phyloP scores from a whole-genome alignment of 148 eudicot species.

The Rheum nobile region DNA sequence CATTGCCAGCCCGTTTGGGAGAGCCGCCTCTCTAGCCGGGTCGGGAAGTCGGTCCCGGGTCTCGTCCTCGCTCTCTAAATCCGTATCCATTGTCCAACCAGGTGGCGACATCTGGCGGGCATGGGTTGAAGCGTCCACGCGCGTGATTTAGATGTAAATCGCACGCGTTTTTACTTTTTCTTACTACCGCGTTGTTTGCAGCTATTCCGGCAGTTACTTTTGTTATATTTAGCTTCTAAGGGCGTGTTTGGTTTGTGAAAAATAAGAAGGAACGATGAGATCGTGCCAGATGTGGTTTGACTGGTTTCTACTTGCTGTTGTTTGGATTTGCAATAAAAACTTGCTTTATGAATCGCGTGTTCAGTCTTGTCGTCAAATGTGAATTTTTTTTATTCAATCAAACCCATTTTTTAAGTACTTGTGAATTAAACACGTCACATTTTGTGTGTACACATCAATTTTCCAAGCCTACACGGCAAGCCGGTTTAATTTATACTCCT shows the following conservation, averaged over 20 bases:
- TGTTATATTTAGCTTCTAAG: not conserved
- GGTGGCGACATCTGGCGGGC: not conserved
- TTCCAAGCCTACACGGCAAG: not conserved
- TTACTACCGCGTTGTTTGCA: not conserved
- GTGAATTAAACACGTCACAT: not conserved
- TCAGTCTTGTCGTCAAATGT: too few species aligned
- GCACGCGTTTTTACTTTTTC: not conserved
- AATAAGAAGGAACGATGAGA: not conserved
- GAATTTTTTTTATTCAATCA: too few species aligned
- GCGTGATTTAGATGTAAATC: not conserved
- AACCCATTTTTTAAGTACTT: too few species aligned
- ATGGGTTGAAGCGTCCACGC: not conserved
- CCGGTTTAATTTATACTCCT: too few species aligned
- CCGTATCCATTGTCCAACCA: not conserved
- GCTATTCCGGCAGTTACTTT: not conserved
- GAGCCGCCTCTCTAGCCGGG: constrained; percentile 5
- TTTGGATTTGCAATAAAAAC: not conserved
- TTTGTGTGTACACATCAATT: not conserved
- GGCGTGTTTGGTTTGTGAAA: constrained; percentile 2
- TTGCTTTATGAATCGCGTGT: not conserved
- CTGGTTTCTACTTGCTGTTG: not conserved
- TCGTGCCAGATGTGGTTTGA: not conserved
- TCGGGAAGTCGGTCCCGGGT: constrained; percentile 8
- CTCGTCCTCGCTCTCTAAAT: constrained; percentile 5
- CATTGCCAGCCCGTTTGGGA: constrained; percentile 10